These are phyloP conservation scores for Fusarium solani-melongenae DNA, from an alignment of 2,329 filamentous ascomycete species.

Conservation along the genomic window DNA sequence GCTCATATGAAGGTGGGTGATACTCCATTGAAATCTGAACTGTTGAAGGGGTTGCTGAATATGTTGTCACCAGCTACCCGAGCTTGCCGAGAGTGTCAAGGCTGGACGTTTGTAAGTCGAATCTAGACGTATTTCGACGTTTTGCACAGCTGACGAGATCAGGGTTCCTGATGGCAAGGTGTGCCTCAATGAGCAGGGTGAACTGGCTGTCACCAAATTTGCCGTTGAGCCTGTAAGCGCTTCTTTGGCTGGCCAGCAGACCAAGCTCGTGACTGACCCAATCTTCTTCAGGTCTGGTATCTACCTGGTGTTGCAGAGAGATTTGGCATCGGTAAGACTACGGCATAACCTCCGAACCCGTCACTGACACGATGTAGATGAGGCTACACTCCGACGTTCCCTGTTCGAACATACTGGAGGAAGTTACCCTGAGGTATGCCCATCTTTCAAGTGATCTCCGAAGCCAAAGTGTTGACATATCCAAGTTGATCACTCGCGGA, in stretches of 20 bases:
- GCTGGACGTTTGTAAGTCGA: conserved; percentile 76
- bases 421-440: conserved; percentile 83
- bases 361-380: conserved; percentile 65
- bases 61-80: conserved; percentile 70
- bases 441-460: neutral
- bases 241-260: neutral
- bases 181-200: conserved; percentile 85
- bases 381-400: conserved; percentile 84
- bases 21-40: neutral
- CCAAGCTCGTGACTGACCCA: neutral
- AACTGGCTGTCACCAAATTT: conserved; percentile 94
- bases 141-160: conserved; percentile 19
- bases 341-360: neutral
- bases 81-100: conserved; percentile 89
- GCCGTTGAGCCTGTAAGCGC: conserved; percentile 87
- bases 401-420: conserved; percentile 96
- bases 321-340: conserved; percentile 81
- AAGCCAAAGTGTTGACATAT: conserved; percentile 33
- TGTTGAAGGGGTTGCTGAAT: conserved; percentile 9
- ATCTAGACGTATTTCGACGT: conserved; percentile 66
- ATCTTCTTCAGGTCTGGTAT: conserved; percentile 72
- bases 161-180: conserved; percentile 85
- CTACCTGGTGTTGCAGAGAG: conserved; percentile 88
- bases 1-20: conserved; percentile 83
- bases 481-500: conserved; percentile 83